Percentiles rank a stretch among this genome's conserved stretches.
Conservation (phyloP, 495 filamentous ascomycete species). For the Trichocladium antarcticum region DNA sequence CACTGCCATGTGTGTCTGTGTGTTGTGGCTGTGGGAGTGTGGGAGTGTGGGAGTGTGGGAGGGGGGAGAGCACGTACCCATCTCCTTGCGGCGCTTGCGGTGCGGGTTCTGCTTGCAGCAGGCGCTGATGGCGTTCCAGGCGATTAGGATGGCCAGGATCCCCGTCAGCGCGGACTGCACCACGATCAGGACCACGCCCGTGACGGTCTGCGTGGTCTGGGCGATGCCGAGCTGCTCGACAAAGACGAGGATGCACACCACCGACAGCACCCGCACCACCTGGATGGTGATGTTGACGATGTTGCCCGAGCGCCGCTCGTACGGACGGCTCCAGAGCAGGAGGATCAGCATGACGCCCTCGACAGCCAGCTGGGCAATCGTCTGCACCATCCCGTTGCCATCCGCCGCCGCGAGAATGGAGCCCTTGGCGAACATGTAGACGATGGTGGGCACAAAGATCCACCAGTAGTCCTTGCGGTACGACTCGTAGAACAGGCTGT, state of each 20-base stretch:
- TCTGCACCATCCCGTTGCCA: slow-evolving; percentile 75
- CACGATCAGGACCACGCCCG: slow-evolving; percentile 77
- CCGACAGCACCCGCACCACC: slow-evolving; percentile 84
- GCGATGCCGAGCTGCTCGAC: slow-evolving; percentile 85
- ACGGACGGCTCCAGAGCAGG: slow-evolving; percentile 76
- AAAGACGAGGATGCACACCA: slow-evolving; percentile 82
- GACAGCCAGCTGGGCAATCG: slow-evolving; percentile 64
- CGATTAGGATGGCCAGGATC: slow-evolving; percentile 77
- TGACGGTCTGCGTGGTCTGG: slow-evolving; percentile 89
- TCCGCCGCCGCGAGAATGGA: slow-evolving; percentile 77
- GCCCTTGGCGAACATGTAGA: slow-evolving; percentile 89
- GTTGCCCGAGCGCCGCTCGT: slow-evolving; percentile 71
- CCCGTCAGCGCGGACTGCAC: slow-evolving; percentile 78
- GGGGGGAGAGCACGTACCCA: slow-evolving; percentile 63
- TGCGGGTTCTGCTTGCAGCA: slow-evolving; percentile 85
- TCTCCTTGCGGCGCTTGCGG: slow-evolving; percentile 69
- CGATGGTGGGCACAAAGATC: slow-evolving; percentile 82
- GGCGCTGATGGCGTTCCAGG: slow-evolving; percentile 73
- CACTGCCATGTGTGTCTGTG: background rate
- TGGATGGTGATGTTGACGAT: slow-evolving; percentile 92
- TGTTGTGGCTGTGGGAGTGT: no score
- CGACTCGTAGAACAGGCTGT: slow-evolving; percentile 93
- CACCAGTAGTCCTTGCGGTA: slow-evolving; percentile 94
- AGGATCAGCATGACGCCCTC: slow-evolving; percentile 61
- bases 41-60: no score